Base-by-base conservation (phyloP, 495 filamentous ascomycete genomes). In the Penicillium manginii region DNA sequence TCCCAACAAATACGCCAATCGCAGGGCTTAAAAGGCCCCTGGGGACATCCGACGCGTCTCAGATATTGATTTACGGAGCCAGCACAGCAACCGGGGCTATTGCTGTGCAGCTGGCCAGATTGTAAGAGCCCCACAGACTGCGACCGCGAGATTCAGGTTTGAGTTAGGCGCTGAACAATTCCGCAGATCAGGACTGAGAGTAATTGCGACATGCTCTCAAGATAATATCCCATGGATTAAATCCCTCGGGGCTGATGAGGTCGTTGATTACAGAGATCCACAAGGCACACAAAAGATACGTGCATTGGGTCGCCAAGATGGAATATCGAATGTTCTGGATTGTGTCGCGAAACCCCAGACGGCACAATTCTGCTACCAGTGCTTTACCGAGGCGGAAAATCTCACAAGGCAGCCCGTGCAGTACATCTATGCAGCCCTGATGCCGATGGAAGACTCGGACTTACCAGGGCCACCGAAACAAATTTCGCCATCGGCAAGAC, bases 21-120 rank as follows among this genome's bases (percentile, higher is more conserved):
- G 9, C 33, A n/a, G n/a, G 5, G 18, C 35, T n/a, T 26, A 42
- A 5, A 33, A 53, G 33, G 22, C 50, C 2, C n/a, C n/a, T n/a
- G n/a, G n/a, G n/a, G n/a, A n/a, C n/a, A n/a, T n/a, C n/a, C n/a
- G n/a, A n/a, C n/a, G n/a, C n/a, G n/a, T n/a, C n/a, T n/a, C n/a
- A n/a, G n/a, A 40, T 53, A n/a, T 17, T 53, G 33, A 53, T 43
- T 14, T 53, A 53, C 17, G 50, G 50, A 4, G 50, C 32, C n/a
- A 21, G 29, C 6, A 1, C 50, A n/a, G 50, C 50, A 11, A 53
- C 51, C 1, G 51, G 51, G 18, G 39, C 7, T 2, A 14, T 54
- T 31, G 51, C 51, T 2, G 33, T 14, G 10, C 33, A 37, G 14
- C 14, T 6, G 33, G 33, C 33, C 3, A 37, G 12, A 14, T 37